Evolutionary conservation across 1,139 yeast species (phyloP), one percentile per base, ranked within the genome.

Genomic region (Candida sanyaensis): DNA sequence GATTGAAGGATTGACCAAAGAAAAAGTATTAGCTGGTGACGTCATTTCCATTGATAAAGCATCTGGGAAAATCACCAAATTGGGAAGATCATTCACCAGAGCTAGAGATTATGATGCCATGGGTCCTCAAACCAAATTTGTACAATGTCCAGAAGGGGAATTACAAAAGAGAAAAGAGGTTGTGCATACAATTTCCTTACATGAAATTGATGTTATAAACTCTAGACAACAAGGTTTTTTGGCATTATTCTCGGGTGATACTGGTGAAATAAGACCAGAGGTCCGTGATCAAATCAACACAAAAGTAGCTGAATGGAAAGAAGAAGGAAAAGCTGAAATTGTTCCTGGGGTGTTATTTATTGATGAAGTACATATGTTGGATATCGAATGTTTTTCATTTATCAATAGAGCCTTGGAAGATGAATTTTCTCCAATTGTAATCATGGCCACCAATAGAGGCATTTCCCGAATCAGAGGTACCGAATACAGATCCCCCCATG

Each of bases 291-390:
- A 95, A 72, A 93, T 95, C 66, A 93, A 95, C 71, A 83, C 92
- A 45, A 93, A 93, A 71, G 97, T 95, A 47, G 96, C 96, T 29
- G 99, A 95, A 71, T 95, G 99, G 99, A 90, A 88, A 63, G 99
- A 95, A 75, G 99, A 95, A 76, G 99, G 99, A 50, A 95, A 93
- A 68, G 99, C 99, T 10, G 97, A 92, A 61, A 92, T 95, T 56
- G 88, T 91, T 44, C 98, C 99, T n/a, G 99, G 99, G 57, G 99
- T 95, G 10, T 76, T 95, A 60, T 95, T 95, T 69, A 90, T 95
- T 60, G 99, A 95, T 70, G 99, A 95, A 71, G 98, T 92, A 46
- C 99, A 95, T 71, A 95, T 95, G 98, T 82, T 95, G 57, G 99
- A 95, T 67, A 89, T 95, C 61, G 99, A 95, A 70, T 87, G 97